A percentile compares a stretch with the other conserved stretches of the same genome.
Evolutionary conservation across 148 eudicot species (phyloP).

Genomic region (Nyssa sinensis): DNA sequence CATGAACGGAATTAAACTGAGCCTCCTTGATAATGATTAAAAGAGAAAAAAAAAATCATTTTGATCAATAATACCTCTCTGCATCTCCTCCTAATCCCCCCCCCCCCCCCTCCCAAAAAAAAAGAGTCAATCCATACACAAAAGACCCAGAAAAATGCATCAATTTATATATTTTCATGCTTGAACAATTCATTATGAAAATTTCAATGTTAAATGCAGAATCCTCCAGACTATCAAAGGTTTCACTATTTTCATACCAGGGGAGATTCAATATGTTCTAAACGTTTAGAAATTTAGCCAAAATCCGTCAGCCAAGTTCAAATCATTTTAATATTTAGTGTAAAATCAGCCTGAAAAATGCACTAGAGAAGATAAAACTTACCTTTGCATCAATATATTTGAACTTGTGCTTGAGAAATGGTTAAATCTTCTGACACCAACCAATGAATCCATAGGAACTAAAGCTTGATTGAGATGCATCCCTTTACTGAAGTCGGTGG

Average conservation of each 20-base stretch:
- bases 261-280: not conserved
- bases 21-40: not conserved
- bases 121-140: no score
- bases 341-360: not conserved
- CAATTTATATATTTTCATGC: no score
- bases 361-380: conserved; percentile 11
- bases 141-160: no score
- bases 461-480: conserved; percentile 51
- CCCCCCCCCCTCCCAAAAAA: no score
- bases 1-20: not conserved
- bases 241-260: not conserved
- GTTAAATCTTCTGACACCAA: conserved; percentile 40
- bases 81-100: not conserved
- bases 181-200: no score
- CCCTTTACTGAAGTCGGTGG: conserved; percentile 48
- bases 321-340: not conserved
- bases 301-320: not conserved
- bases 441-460: conserved; percentile 38
- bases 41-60: not conserved
- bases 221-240: not conserved
- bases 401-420: conserved; percentile 29
- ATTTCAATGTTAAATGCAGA: no score
- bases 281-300: not conserved
- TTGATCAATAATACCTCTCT: not conserved
- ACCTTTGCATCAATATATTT: conserved; percentile 56